phyloP scores from a whole-genome alignment of 2,329 filamentous ascomycete genomes.

The Trichoderma citrinoviride region DNA sequence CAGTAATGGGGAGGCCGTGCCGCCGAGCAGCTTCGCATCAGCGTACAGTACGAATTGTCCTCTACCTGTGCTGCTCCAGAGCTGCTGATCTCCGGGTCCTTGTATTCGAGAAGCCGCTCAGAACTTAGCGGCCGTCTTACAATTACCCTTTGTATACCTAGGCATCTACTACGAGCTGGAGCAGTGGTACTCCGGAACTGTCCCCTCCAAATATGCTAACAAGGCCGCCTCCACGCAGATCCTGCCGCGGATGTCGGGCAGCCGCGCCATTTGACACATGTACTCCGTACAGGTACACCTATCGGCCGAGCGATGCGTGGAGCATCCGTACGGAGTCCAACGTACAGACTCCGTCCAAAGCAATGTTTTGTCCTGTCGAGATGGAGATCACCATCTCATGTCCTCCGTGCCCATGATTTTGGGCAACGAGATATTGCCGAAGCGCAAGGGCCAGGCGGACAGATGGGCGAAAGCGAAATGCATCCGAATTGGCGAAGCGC shows the following conservation, averaged over 20 bases:
- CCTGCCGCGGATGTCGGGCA: slow-evolving; percentile 13
- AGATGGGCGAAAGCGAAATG: not conserved
- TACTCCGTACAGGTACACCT: not conserved
- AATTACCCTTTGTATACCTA: not conserved
- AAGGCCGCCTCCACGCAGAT: slow-evolving; percentile 1
- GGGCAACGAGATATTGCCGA: not conserved
- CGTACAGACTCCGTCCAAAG: not conserved
- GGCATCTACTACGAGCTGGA: not conserved
- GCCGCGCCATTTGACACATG: not conserved
- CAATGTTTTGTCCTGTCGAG: not conserved
- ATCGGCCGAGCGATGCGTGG: slow-evolving; percentile 15
- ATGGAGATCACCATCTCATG: not conserved
- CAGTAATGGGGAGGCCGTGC: not conserved
- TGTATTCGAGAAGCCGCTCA: slow-evolving; percentile 14
- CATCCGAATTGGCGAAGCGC: not conserved
- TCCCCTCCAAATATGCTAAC: not conserved
- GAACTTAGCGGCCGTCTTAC: not conserved
- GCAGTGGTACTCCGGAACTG: not conserved
- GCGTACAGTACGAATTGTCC: not conserved
- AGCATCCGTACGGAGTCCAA: slow-evolving; percentile 1
- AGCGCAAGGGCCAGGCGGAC: not conserved
- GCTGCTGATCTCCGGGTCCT: not conserved
- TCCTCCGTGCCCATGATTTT: not conserved
- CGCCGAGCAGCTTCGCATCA: not conserved
- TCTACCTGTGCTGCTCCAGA: slow-evolving; percentile 2